These are phyloP conservation scores for Cokeromyces recurvatus DNA, from an alignment of 371 early-diverging fungal species.

Conservation along the genomic window DNA sequence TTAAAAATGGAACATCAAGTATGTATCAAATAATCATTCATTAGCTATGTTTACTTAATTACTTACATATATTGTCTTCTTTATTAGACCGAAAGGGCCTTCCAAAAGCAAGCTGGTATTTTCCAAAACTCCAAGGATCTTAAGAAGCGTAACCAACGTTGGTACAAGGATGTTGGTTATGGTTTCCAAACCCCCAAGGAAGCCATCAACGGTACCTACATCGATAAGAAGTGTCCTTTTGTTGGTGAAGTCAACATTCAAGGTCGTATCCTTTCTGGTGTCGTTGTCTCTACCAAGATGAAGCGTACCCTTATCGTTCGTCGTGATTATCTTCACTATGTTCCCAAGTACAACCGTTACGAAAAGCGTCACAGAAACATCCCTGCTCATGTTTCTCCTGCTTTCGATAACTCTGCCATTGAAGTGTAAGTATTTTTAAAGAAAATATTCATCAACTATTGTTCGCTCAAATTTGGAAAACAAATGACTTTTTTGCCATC, in stretches of 20 bases:
- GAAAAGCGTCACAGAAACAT: constrained; percentile 99
- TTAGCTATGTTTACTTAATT: too few relatives aligned
- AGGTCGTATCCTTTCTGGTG: constrained; percentile 97
- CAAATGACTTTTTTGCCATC: not conserved
- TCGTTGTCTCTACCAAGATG: constrained; percentile 98
- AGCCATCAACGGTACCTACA: constrained; percentile 95
- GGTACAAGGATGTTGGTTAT: constrained; percentile 98
- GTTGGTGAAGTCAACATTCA: constrained; percentile 97
- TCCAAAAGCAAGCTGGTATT: constrained; percentile 96
- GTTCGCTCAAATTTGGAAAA: constrained; percentile 12
- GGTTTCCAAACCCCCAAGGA: constrained; percentile 99
- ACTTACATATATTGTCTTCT: not conserved
- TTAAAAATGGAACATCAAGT: constrained; percentile 29
- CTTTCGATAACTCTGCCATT: constrained; percentile 89
- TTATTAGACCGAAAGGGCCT: constrained; percentile 78
- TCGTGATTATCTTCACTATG: constrained; percentile 99
- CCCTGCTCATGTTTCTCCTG: constrained; percentile 97
- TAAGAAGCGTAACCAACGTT: constrained; percentile 77
- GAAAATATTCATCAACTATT: not conserved
- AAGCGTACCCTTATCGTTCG: constrained; percentile 98
- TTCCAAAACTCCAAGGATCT: constrained; percentile 91
- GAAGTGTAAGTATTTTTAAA: constrained; percentile 44
- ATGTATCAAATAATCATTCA: constrained; percentile 1
- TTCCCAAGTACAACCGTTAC: constrained; percentile 99
- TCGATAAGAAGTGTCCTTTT: constrained; percentile 99